Conservation (phyloP, 1,139 yeast genomes). For the Hyphopichia khmerensis region DNA sequence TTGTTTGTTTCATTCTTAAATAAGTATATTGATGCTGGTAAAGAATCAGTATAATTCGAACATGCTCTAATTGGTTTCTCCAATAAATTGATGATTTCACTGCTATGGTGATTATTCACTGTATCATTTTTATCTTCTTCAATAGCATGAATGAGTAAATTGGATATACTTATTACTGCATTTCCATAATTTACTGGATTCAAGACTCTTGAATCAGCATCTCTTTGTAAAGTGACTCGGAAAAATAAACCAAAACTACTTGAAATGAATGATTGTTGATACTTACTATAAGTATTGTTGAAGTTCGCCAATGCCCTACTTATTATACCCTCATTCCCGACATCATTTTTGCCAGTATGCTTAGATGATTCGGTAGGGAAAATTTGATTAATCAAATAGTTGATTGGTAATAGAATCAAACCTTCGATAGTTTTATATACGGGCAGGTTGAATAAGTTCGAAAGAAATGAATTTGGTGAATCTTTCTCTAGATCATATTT, state of each 20-base stretch:
- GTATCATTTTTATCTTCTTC: constrained; percentile 61
- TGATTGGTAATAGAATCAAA: constrained; percentile 13
- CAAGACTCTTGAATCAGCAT: constrained; percentile 58
- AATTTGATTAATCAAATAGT: too few relatives aligned
- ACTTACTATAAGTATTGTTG: constrained; percentile 9
- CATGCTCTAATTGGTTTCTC: constrained; percentile 56
- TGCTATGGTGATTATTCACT: constrained; percentile 50
- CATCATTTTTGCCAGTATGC: too few relatives aligned
- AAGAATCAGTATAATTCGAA: constrained; percentile 34
- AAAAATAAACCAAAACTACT: constrained; percentile 46
- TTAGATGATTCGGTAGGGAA: constrained; percentile 3
- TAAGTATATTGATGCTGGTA: constrained; percentile 49
- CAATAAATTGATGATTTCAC: constrained; percentile 56
- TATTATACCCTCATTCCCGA: too few relatives aligned
- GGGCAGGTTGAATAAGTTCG: not conserved
- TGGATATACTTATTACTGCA: constrained; percentile 60
- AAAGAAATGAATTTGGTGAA: not conserved
- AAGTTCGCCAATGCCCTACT: not conserved
- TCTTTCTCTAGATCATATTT: constrained; percentile 4
- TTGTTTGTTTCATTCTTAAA: constrained; percentile 19
- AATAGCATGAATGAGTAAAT: constrained; percentile 57
- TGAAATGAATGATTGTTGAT: constrained; percentile 18
- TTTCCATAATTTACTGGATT: constrained; percentile 62
- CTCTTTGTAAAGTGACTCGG: constrained; percentile 48
- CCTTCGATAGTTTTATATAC: constrained; percentile 4